phyloP scores from a whole-genome alignment of 768 basidiomycete genomes.

The Leccinum broughii region DNA sequence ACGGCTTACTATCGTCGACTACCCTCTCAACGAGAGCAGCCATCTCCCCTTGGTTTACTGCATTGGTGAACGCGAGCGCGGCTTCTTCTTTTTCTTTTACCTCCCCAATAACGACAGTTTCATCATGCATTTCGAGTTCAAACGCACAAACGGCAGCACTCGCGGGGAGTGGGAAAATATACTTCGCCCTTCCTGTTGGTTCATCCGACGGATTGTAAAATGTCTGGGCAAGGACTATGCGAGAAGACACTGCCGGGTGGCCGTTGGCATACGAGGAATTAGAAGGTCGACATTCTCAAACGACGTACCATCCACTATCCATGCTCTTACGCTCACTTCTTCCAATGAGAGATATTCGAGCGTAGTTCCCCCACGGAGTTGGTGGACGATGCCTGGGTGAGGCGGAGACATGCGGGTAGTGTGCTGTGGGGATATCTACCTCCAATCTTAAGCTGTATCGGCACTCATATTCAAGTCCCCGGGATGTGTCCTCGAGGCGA shows the following conservation, averaged over 20 bases:
- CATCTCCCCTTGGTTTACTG: conserved; percentile 39
- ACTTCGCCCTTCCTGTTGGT: conserved; percentile 48
- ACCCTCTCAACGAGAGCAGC: conserved; percentile 51
- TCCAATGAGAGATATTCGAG: conserved; percentile 42
- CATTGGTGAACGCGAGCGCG: conserved; percentile 39
- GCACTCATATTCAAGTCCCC: background rate
- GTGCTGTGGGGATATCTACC: conserved; percentile 8
- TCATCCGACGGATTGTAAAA: conserved; percentile 40
- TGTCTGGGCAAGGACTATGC: conserved; percentile 41
- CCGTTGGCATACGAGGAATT: background rate
- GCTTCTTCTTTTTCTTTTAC: conserved; percentile 52
- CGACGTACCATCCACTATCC: conserved; percentile 44
- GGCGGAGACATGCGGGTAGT: conserved; percentile 16
- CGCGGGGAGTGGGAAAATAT: conserved; percentile 60
- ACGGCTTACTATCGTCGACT: conserved; percentile 50
- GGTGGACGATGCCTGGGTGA: conserved; percentile 35
- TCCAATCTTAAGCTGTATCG: conserved; percentile 9
- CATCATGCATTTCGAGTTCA: conserved; percentile 46
- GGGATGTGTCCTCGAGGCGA: background rate
- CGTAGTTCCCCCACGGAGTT: conserved; percentile 20
- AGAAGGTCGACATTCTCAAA: conserved; percentile 2
- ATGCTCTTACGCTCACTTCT: conserved; percentile 40
- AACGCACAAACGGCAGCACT: conserved; percentile 57
- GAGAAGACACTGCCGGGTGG: conserved; percentile 40
- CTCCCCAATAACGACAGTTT: conserved; percentile 43